Percentiles rank a stretch among this genome's conserved stretches.
These are phyloP conservation scores for Tetrapisispora fleetii DNA, from an alignment of 805 yeast species.

Conservation along the genomic window DNA sequence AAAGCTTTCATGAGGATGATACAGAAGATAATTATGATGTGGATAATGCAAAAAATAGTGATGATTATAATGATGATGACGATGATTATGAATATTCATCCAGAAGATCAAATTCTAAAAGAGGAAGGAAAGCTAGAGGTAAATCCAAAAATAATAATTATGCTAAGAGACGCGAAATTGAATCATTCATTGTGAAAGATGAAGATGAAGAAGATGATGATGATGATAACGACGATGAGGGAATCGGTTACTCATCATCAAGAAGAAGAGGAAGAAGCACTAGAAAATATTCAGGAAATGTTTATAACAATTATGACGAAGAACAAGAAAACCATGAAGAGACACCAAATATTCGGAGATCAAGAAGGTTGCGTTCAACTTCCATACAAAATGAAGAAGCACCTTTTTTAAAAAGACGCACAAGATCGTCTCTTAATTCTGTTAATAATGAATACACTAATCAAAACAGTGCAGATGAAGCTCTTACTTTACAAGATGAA, in stretches of 20 bases:
- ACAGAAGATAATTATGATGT: slow-evolving; percentile 31
- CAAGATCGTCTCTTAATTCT: slow-evolving; percentile 13
- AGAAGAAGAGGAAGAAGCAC: not conserved
- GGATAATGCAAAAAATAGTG: slow-evolving; percentile 26
- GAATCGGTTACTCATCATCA: not conserved
- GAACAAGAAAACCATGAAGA: slow-evolving; percentile 12
- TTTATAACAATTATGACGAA: not conserved
- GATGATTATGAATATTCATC: slow-evolving; percentile 9
- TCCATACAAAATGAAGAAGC: slow-evolving; percentile 11
- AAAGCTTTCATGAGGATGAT: slow-evolving; percentile 27
- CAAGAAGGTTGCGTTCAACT: slow-evolving; percentile 4
- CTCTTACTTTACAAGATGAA: slow-evolving; percentile 48
- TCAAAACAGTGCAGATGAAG: slow-evolving; percentile 16
- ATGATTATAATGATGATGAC: slow-evolving; percentile 18
- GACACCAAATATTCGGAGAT: slow-evolving; percentile 6
- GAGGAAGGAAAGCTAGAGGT: slow-evolving; percentile 5
- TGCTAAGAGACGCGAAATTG: slow-evolving; percentile 15
- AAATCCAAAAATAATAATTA: slow-evolving; percentile 8
- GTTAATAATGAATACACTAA: slow-evolving; percentile 18
- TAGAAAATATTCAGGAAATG: slow-evolving; percentile 2
- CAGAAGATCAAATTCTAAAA: not conserved
- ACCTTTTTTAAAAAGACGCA: slow-evolving; percentile 17
- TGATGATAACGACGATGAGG: slow-evolving; percentile 18
- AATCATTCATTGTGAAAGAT: slow-evolving; percentile 23
- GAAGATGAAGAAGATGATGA: slow-evolving; percentile 21